These are phyloP conservation scores for Pleurotus sapidus DNA, from an alignment of 768 basidiomycete species.

Conservation along the genomic window DNA sequence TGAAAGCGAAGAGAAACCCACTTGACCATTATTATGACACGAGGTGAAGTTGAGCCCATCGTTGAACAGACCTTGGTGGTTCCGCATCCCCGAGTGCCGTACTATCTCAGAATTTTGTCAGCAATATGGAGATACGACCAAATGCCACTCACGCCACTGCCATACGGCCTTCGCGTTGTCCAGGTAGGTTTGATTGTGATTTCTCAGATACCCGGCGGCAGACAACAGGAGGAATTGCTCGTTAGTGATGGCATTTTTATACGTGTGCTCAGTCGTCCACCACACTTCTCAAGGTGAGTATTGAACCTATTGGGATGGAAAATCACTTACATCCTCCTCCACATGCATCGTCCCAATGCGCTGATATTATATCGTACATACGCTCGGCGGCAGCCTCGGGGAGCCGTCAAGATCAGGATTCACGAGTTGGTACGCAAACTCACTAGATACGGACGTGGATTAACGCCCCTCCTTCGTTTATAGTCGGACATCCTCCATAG, in stretches of 20 bases:
- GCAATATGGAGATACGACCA: neutral
- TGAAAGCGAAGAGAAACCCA: conserved; percentile 11
- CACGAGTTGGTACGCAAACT: conserved; percentile 8
- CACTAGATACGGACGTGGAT: conserved; percentile 24
- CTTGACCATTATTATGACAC: conserved; percentile 44
- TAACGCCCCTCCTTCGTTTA: conserved; percentile 35
- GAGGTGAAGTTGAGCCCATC: conserved; percentile 35
- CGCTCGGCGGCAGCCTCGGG: conserved; percentile 28
- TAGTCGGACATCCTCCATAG: conserved; percentile 60
- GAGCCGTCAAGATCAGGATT: neutral
- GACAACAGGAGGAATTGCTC: conserved; percentile 52
- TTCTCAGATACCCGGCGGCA: conserved; percentile 42
- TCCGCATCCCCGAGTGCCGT: conserved; percentile 40
- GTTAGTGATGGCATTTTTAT: conserved; percentile 63
- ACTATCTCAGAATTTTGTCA: conserved; percentile 21
- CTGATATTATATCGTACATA: conserved; percentile 50
- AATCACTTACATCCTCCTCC: conserved; percentile 45
- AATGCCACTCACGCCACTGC: conserved; percentile 30
- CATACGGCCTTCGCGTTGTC: conserved; percentile 47
- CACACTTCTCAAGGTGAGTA: conserved; percentile 34
- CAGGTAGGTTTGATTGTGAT: conserved; percentile 35
- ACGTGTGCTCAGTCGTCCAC: conserved; percentile 53
- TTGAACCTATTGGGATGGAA: no score
- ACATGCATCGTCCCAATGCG: conserved; percentile 47
- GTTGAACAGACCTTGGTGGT: conserved; percentile 41